Base-by-base conservation (phyloP, 805 yeast genomes). In the Candida pini region DNA sequence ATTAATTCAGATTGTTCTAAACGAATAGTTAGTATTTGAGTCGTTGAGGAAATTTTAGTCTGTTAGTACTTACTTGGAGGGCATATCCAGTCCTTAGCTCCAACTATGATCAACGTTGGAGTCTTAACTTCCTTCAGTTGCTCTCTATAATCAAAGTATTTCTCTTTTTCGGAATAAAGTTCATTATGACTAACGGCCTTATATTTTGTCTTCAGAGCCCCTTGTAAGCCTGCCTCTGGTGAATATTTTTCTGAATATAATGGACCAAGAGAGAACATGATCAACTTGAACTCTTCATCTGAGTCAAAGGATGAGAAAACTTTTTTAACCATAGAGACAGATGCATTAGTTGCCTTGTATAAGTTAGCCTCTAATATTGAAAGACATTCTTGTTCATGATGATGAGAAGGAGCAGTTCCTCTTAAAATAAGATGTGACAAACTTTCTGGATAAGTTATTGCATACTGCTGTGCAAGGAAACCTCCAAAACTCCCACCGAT, bases 401-500 rank as follows among this genome's bases (percentile, higher is more conserved):
- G 48, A 24, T 49, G 34, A 9, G 51, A 47, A 6, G 52, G 43
- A 10, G 54, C 54, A 4, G 54, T 47, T n/a, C 54, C 54, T 15
- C 54, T 35, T 8, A 49, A 32, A 10, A 49, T 23, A 18, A 49
- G 34, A 10, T 40, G 45, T 2, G 40, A 28, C 4, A 47, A 20
- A 10, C 35, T 31, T 12, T 36, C 28, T 2, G 48, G 49, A 27
- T 47, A 47, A 4, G 52, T 49, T 6, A 46, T 24, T 6, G 52
- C 52, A 31, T 49, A 49, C 33, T 49, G 51, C 32, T 49, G 54
- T 9, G 54, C 54, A 13, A 49, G 30, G 31, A 49, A 49, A 7
- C 53, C 51, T 7, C 54, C 54, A 40, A 49, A 49, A 26, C 51
- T 45, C 13, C 54, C 54, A 1, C 54, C 54, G 9, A 49, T 26